Evolutionary conservation across 257 asterid species (phyloP).

Genomic region (Oldenlandia corymbosa): DNA sequence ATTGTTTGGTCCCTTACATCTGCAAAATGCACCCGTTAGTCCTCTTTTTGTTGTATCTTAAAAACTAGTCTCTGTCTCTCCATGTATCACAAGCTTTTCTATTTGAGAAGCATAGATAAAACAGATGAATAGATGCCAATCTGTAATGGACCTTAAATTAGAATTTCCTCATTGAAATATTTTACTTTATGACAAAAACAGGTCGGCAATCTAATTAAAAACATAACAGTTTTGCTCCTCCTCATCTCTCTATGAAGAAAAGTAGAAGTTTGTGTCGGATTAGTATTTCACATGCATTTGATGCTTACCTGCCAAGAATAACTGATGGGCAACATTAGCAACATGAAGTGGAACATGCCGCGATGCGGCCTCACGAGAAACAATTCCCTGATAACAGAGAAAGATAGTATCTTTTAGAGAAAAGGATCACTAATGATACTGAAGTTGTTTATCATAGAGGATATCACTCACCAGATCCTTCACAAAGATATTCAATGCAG

Average conservation of each 20-base stretch:
- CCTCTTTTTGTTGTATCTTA: too few relatives aligned
- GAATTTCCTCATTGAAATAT: background rate
- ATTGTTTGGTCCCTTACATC: too few relatives aligned
- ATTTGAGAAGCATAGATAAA: too few relatives aligned
- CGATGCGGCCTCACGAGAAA: constrained; percentile 79
- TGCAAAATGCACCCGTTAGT: too few relatives aligned
- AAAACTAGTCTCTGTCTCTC: too few relatives aligned
- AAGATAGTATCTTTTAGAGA: background rate
- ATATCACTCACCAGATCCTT: constrained; percentile 77
- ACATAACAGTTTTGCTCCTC: background rate
- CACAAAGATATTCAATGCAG: constrained; percentile 96
- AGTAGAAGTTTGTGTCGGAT: background rate
- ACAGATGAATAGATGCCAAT: background rate
- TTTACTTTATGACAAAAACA: background rate
- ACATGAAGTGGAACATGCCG: constrained; percentile 77
- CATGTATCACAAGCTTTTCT: too few relatives aligned
- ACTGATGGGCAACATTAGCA: constrained; percentile 82
- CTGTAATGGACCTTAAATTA: too few relatives aligned
- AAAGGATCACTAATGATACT: background rate
- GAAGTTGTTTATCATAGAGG: background rate
- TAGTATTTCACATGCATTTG: background rate
- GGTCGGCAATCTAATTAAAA: background rate
- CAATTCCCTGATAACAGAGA: constrained; percentile 72
- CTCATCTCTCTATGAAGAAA: background rate
- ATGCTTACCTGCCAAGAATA: constrained; percentile 71